Percentiles rank a stretch among this genome's conserved stretches.
These are phyloP conservation scores for Strombidium stylifer DNA, from an alignment of 73 alveolate genomes.

Conservation along the genomic window DNA sequence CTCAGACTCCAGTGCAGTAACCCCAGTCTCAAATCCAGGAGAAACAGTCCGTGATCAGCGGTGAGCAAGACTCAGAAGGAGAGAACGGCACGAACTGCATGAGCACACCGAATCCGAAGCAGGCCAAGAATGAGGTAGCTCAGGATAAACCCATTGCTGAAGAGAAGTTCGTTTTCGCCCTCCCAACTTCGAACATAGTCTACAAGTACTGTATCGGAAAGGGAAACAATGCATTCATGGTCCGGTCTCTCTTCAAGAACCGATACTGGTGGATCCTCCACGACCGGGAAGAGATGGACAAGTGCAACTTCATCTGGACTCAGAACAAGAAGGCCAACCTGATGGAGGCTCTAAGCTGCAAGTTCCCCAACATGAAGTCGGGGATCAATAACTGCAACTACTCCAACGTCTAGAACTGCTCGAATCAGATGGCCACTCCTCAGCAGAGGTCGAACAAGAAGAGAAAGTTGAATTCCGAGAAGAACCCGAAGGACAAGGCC, in stretches of 20 bases:
- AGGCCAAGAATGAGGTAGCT: no score
- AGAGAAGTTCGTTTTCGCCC: background rate
- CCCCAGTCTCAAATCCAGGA: no score
- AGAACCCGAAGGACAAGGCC: background rate
- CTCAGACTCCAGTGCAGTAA: no score
- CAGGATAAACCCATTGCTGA: slow-evolving; percentile 13
- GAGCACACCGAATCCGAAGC: no score
- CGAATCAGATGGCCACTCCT: slow-evolving; percentile 17
- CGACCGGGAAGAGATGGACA: slow-evolving; percentile 45
- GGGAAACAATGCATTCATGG: slow-evolving; percentile 77
- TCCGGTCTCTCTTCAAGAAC: slow-evolving; percentile 52
- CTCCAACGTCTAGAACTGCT: slow-evolving; percentile 1
- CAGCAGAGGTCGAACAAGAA: slow-evolving; percentile 17
- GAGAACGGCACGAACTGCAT: no score
- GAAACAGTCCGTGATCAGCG: no score
- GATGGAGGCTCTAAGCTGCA: slow-evolving; percentile 26
- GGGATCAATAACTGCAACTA: background rate
- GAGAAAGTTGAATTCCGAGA: background rate
- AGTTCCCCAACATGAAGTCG: slow-evolving; percentile 22
- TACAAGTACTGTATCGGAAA: slow-evolving; percentile 78
- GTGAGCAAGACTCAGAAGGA: no score
- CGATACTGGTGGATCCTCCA: slow-evolving; percentile 87
- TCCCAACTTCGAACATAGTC: background rate
- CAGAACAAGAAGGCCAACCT: slow-evolving; percentile 2
- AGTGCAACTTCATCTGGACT: slow-evolving; percentile 59